phyloP scores from a whole-genome alignment of 805 yeast species.

The Cyberlindnera euphorbiiphila region DNA sequence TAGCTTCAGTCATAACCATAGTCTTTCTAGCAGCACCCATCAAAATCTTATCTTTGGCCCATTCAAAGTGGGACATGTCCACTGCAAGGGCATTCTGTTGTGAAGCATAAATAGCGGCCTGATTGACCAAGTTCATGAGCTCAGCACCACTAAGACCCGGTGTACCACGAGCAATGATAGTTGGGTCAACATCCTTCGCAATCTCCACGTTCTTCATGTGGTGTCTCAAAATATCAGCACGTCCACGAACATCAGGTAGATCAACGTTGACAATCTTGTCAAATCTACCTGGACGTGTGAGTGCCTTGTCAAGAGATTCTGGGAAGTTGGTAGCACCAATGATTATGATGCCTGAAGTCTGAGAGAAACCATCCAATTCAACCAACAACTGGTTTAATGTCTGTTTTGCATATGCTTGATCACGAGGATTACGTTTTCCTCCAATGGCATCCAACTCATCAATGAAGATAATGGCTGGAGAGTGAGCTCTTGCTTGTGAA shows the following conservation, averaged over 20 bases:
- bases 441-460: constrained; percentile 99
- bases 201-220: constrained; percentile 90
- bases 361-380: constrained; percentile 93
- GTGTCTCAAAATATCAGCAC: constrained; percentile 85
- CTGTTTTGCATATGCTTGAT: constrained; percentile 97
- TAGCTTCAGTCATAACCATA: constrained; percentile 95
- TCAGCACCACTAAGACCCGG: constrained; percentile 99
- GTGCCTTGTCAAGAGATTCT: constrained; percentile 91
- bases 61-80: constrained; percentile 87
- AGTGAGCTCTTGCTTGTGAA: constrained; percentile 86
- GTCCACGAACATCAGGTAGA: constrained; percentile 96
- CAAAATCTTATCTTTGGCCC: constrained; percentile 98
- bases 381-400: constrained; percentile 93
- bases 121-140: constrained; percentile 90
- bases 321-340: constrained; percentile 99
- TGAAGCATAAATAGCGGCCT: constrained; percentile 96
- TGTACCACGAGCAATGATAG: constrained; percentile 92
- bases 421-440: constrained; percentile 94
- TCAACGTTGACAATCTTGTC: constrained; percentile 95
- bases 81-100: constrained; percentile 88
- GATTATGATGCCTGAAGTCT: constrained; percentile 87
- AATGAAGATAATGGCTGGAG: constrained; percentile 95
- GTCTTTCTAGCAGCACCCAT: constrained; percentile 98
- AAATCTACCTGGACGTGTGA: constrained; percentile 97
- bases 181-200: constrained; percentile 80